Evolutionary conservation across 306 rosid genomes (phyloP), one percentile per base, ranked within the genome.

Genomic region (Phaseolus lunatus): DNA sequence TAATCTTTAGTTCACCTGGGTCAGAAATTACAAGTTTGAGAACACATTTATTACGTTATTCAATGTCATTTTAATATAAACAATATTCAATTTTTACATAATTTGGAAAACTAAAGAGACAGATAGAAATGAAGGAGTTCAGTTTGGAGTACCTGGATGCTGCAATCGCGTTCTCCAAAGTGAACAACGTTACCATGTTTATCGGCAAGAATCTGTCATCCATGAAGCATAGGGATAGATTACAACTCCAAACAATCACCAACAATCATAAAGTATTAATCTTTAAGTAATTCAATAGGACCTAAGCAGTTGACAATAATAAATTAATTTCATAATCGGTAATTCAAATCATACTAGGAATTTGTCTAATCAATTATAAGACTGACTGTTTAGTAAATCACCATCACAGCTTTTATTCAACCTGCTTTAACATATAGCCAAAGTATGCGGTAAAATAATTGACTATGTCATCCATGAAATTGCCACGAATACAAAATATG

Each of bases 161-260:
- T 95, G 88, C 99, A 95, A 86, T 95, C 99, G 72, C 97, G 99
- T 80, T 95, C 99, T 59, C 99, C 99, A 84, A 92, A 95, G 89
- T 95, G 97, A 86, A 95, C 92, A 69, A 95, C 99, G 84, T 89
- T 95, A 47, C 97, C 97, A 57, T 61, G 84, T 82, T 88, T 95
- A 83, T 95, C 99, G 0, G 99, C 99, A 73, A 95, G 99, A 80
- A 92, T 97, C 99, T 95, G 90, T 16, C 16, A 85, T 39, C 83
- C 70, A 83, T 61, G 66, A 59, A 63, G 76, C 66, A 71, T 4
- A 58, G 20, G 23, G 14, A 45, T 57, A 23, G 73, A 73, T 73
- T 13, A 70, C 43, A 70, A 70, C 48, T 52, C 31, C 59, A 70
- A 27, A 72, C 43, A 64, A 56, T 20, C 67, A 70, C 47, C 24